A percentile compares a stretch with the other conserved stretches of the same genome.
Conservation (phyloP, 2,329 filamentous ascomycete species). For the Juglanconis juglandina region DNA sequence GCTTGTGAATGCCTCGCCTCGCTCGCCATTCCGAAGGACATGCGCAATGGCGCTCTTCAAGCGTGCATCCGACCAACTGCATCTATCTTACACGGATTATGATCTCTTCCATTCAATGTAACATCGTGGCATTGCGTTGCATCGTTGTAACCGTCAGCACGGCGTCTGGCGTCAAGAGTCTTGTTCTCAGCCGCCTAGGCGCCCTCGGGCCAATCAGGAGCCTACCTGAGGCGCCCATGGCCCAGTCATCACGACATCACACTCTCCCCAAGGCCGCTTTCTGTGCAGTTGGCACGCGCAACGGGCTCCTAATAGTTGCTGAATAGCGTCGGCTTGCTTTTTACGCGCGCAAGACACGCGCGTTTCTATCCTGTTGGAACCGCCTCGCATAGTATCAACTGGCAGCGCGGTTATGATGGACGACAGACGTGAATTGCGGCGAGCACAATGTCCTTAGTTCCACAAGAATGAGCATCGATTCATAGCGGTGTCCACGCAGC, state of each 20-base stretch:
- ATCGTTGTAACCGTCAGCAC: conserved; percentile 1
- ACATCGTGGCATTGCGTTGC: conserved; percentile 7
- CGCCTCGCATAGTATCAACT: neutral
- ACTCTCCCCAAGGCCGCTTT: neutral
- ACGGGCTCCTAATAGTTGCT: neutral
- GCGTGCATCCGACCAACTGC: neutral
- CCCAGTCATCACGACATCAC: neutral
- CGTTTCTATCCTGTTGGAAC: conserved; percentile 5
- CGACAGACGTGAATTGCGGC: neutral
- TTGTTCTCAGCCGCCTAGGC: conserved; percentile 2
- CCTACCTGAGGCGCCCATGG: conserved; percentile 1
- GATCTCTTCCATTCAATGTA: conserved; percentile 1
- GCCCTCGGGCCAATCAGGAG: conserved; percentile 9
- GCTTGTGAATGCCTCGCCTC: neutral
- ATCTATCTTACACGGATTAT: neutral
- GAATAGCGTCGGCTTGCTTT: neutral
- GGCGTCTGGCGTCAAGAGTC: conserved; percentile 10
- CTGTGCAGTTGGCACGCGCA: neutral
- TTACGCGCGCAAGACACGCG: conserved; percentile 12
- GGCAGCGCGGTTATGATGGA: neutral
- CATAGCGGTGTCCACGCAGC: neutral
- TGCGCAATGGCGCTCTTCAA: neutral
- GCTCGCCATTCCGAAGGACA: neutral
- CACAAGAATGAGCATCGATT: neutral
- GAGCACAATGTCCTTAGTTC: neutral